These are phyloP conservation scores for Peniophora sp. DNA, from an alignment of 1,284 basidiomycete genomes.

Conservation along the genomic window DNA sequence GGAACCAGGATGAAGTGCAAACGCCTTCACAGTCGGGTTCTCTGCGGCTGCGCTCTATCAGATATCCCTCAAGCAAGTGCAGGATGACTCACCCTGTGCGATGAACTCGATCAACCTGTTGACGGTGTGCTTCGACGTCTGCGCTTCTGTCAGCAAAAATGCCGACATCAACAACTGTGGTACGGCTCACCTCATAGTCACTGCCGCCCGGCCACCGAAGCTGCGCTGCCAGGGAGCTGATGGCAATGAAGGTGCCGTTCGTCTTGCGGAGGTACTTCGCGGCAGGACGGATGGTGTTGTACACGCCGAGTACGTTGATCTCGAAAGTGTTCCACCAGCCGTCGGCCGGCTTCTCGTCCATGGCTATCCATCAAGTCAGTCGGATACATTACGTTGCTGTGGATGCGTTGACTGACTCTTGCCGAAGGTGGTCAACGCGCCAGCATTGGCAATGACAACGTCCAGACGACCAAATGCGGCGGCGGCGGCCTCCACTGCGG, in stretches of 20 bases:
- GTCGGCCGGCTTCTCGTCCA: background rate
- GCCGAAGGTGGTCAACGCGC: background rate
- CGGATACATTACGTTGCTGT: no score
- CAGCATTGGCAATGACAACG: background rate
- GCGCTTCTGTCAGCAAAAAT: background rate
- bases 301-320: background rate
- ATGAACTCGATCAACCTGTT: background rate
- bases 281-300: background rate
- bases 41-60: background rate
- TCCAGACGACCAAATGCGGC: background rate
- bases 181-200: background rate
- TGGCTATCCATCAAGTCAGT: background rate
- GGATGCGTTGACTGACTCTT: no score
- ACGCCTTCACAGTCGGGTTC: background rate
- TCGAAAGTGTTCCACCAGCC: slow-evolving; percentile 1
- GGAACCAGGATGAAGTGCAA: background rate
- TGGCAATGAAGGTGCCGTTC: background rate
- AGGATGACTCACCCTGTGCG: background rate
- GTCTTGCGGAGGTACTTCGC: background rate
- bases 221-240: background rate
- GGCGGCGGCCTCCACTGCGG: background rate
- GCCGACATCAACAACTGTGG: background rate
- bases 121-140: background rate
- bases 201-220: background rate
- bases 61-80: background rate